phyloP scores from a whole-genome alignment of 179 eudicot species.

The Silene noctiflora region DNA sequence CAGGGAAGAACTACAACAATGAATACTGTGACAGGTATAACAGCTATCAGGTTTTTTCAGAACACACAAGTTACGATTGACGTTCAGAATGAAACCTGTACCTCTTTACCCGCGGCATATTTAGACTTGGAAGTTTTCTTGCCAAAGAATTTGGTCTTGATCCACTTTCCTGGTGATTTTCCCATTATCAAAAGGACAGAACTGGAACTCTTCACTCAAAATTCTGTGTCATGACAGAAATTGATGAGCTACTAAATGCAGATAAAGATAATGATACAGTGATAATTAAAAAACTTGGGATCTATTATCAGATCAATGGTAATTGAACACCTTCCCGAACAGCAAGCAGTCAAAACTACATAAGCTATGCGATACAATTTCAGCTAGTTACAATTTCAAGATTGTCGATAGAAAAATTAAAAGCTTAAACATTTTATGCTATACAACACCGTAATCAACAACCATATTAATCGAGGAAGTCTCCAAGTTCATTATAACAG shows the following conservation, averaged over 20 bases:
- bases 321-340: neutral
- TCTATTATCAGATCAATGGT: neutral
- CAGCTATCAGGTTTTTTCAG: no score
- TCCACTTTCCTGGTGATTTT: constrained; percentile 95
- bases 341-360: neutral
- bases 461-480: no score
- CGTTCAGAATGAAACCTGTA: constrained; percentile 15
- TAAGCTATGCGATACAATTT: neutral
- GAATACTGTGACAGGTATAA: no score
- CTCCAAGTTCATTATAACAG: no score
- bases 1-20: no score
- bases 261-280: constrained; percentile 7
- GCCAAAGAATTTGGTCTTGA: constrained; percentile 79
- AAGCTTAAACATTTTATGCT: no score
- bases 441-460: no score
- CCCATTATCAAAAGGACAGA: constrained; percentile 56
- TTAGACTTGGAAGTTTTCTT: constrained; percentile 77
- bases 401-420: no score
- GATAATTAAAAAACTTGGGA: neutral
- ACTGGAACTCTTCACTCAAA: constrained; percentile 21
- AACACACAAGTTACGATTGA: no score
- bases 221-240: constrained; percentile 13
- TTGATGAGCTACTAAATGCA: constrained; percentile 1
- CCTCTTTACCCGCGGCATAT: constrained; percentile 51
- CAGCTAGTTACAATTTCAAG: neutral